These are phyloP conservation scores for Mycena metata DNA, from an alignment of 768 basidiomycete species.

Conservation along the genomic window DNA sequence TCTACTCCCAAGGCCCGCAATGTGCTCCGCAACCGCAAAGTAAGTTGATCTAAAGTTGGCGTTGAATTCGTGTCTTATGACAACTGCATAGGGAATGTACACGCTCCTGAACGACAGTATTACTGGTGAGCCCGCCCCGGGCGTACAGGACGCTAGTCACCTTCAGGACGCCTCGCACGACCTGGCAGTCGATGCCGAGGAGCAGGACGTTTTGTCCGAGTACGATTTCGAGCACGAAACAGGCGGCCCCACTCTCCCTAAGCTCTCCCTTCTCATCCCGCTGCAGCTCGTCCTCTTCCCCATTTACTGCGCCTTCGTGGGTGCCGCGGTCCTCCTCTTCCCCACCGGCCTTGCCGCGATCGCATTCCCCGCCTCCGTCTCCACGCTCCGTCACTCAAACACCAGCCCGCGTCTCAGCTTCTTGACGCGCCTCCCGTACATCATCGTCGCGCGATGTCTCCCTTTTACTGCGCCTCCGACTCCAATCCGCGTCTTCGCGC, in stretches of 20 bases:
- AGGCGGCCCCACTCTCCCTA: neutral
- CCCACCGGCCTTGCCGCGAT: constrained; percentile 18
- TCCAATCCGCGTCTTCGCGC: constrained; percentile 25
- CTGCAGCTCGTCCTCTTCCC: constrained; percentile 35
- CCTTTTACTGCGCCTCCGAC: constrained; percentile 25
- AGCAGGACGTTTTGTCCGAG: neutral
- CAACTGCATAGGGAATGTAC: constrained; percentile 24
- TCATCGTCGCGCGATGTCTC: constrained; percentile 15
- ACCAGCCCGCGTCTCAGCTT: neutral
- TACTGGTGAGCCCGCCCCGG: constrained; percentile 2
- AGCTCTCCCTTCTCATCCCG: constrained; percentile 21
- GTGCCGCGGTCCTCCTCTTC: constrained; percentile 28
- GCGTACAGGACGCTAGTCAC: neutral
- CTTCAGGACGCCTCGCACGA: neutral
- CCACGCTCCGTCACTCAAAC: neutral
- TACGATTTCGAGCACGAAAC: neutral
- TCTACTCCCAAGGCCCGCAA: constrained; percentile 26
- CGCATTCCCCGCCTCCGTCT: constrained; percentile 30
- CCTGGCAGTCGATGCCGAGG: neutral
- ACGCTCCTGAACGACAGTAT: constrained; percentile 25
- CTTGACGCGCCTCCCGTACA: neutral
- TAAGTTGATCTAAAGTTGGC: neutral
- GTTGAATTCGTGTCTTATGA: no score
- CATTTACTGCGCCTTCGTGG: constrained; percentile 27
- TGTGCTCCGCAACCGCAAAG: constrained; percentile 34